Base-by-base conservation (phyloP, 371 early-diverging fungal genomes). In the Mortierella sp. region DNA sequence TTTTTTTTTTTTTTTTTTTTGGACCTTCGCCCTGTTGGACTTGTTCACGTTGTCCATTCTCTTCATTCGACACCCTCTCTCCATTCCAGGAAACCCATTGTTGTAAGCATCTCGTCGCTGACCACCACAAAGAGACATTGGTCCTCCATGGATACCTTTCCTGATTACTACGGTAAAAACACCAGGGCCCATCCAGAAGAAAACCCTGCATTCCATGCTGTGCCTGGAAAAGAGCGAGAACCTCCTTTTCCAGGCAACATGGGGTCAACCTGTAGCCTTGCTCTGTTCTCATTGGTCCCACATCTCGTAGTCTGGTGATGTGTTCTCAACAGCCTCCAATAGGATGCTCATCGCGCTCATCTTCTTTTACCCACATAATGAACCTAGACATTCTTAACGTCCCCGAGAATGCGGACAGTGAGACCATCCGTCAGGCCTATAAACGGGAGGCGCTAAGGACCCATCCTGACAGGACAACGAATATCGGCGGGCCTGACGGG, bases 391-490 rank as follows among this genome's bases (percentile, higher is more conserved):
- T 76, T 5, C 65, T 76, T 1, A 68, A 46, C 26, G 63, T 84
- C n/a, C 9, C 63, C 0, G 75, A 77, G 46, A 70, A 62, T 0
- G 82, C 84, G 7, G 73, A 72, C 4, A 11, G 61, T 9, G 79
- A 79, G 23, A 62, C 81, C 62, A 86, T 89, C 16, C 82, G 87
- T 60, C 74, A 82, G 9, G 89, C 90, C 0, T 90, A 90, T 66
- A 89, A 88, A 81, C 70, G 80, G 18, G 76, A 84, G 52, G 90
- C 90, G 0, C 63, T 90, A 48, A 68, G 74, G 51, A 81, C 77
- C 9, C 90, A 90, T 45, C 90, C 90, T 7, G 90, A 90, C 57
- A 61, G 82, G 66, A 71, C 68, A 11, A 76, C 71, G 11, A 68
- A 71, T 45, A 51, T 66, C 7, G 70, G 66, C 14, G 76, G 69